Percentiles rank a stretch among this genome's conserved stretches.
Evolutionary conservation across 2,329 filamentous ascomycete species (phyloP).

Genomic region (Fusarium floridanum): DNA sequence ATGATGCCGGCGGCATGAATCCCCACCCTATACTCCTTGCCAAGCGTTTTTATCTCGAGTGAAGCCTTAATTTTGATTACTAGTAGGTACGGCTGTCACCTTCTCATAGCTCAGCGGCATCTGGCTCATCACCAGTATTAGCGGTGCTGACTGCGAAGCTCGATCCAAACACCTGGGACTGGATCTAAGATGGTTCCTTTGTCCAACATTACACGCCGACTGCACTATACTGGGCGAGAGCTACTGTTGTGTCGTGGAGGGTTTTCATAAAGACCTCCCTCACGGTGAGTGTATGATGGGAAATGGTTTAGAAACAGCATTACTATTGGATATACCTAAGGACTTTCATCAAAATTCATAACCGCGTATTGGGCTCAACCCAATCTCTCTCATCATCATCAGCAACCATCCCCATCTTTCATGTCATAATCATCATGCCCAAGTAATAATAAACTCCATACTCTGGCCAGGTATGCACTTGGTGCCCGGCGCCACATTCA

Average conservation of each 20-base stretch:
- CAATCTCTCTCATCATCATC: neutral
- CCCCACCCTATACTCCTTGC: too few species aligned
- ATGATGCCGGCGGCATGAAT: too few species aligned
- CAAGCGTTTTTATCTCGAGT: too few species aligned
- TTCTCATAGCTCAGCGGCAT: too few species aligned
- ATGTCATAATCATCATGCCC: constrained; percentile 18
- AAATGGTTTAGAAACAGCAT: neutral
- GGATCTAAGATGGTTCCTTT: neutral
- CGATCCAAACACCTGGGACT: neutral
- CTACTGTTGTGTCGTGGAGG: neutral
- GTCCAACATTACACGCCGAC: neutral
- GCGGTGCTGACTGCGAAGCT: too few species aligned
- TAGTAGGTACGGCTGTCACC: too few species aligned
- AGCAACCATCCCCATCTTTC: neutral
- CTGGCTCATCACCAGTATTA: too few species aligned
- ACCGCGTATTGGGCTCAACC: neutral
- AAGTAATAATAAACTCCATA: constrained; percentile 37
- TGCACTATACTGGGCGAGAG: neutral
- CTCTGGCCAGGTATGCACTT: constrained; percentile 56
- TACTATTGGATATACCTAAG: neutral
- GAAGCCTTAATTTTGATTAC: too few species aligned
- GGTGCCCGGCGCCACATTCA: constrained; percentile 66
- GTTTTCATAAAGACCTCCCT: neutral
- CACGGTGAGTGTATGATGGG: neutral
- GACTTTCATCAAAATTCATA: neutral